These are phyloP conservation scores for Kodamaea neixiangensis DNA, from an alignment of 805 yeast species.

Conservation along the genomic window DNA sequence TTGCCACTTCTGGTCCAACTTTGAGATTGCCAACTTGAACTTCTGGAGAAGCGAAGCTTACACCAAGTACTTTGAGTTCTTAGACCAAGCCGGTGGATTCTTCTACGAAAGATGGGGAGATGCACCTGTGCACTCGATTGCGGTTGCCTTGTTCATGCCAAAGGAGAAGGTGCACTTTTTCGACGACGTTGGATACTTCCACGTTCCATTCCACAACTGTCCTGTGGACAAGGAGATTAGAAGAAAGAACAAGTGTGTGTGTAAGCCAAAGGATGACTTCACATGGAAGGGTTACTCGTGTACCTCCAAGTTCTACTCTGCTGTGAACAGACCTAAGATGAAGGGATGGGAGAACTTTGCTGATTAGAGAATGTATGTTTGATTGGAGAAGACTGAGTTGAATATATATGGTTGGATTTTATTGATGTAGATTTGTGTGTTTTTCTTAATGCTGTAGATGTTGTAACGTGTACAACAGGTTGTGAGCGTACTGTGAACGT, in stretches of 20 bases:
- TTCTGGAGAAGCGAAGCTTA: conserved; percentile 79
- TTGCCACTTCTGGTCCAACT: conserved; percentile 92
- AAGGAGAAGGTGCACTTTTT: conserved; percentile 73
- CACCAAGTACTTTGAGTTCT: conserved; percentile 63
- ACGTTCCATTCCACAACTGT: conserved; percentile 79
- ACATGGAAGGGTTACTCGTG: conserved; percentile 78
- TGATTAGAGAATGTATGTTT: conserved; percentile 23
- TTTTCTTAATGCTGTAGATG: too few relatives aligned
- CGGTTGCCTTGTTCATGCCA: conserved; percentile 75
- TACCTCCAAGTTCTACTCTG: conserved; percentile 60
- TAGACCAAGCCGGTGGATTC: conserved; percentile 87
- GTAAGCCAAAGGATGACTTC: conserved; percentile 72
- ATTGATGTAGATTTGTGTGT: too few relatives aligned
- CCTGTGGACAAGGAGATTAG: conserved; percentile 69
- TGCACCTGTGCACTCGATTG: conserved; percentile 90
- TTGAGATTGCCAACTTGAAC: conserved; percentile 73
- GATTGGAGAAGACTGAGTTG: not conserved
- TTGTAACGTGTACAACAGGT: too few relatives aligned
- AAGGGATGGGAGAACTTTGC: conserved; percentile 67
- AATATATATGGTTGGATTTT: too few relatives aligned
- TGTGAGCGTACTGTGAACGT: too few relatives aligned
- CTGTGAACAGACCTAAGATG: conserved; percentile 60
- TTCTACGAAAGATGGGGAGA: conserved; percentile 95
- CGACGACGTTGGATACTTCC: conserved; percentile 82
- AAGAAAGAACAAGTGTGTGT: conserved; percentile 62